Evolutionary conservation across 495 filamentous ascomycete species (phyloP).

Genomic region (Penicillium coffeae): DNA sequence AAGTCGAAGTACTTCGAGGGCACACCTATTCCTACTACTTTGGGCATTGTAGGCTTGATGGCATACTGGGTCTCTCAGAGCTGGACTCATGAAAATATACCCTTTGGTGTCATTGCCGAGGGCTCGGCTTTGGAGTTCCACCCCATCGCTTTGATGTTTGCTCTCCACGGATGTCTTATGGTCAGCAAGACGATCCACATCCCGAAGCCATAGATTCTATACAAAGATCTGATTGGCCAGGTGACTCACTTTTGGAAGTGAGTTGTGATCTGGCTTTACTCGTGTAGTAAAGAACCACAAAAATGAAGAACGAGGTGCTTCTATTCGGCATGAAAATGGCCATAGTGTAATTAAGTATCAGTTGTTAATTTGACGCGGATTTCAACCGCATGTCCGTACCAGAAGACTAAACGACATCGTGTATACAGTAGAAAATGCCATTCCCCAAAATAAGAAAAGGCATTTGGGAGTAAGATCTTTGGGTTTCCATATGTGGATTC

Average conservation of each 20-base stretch:
- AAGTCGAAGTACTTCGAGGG: slow-evolving; percentile 96
- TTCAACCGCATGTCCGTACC: too few species aligned
- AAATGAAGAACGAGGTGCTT: slow-evolving; percentile 15
- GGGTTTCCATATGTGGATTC: too few species aligned
- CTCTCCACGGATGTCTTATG: slow-evolving; percentile 85
- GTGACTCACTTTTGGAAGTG: slow-evolving; percentile 11
- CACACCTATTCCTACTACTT: slow-evolving; percentile 87
- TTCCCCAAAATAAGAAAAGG: too few species aligned
- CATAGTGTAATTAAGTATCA: neutral
- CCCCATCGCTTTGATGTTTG: slow-evolving; percentile 77
- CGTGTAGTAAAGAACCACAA: slow-evolving; percentile 16
- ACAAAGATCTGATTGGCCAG: slow-evolving; percentile 3
- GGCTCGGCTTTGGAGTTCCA: slow-evolving; percentile 80
- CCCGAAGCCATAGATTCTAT: slow-evolving; percentile 71
- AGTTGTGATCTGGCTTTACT: slow-evolving; percentile 10
- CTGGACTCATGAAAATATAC: slow-evolving; percentile 73
- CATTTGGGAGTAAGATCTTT: too few species aligned
- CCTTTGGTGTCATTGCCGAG: slow-evolving; percentile 59
- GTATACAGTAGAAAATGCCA: too few species aligned
- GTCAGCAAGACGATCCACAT: slow-evolving; percentile 91
- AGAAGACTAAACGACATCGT: too few species aligned
- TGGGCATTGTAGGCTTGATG: slow-evolving; percentile 79
- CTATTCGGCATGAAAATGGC: neutral
- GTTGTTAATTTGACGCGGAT: neutral
- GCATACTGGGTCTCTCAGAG: slow-evolving; percentile 80